Base-by-base conservation (phyloP, 176 grass and related monocot species). In the Avena insularis region DNA sequence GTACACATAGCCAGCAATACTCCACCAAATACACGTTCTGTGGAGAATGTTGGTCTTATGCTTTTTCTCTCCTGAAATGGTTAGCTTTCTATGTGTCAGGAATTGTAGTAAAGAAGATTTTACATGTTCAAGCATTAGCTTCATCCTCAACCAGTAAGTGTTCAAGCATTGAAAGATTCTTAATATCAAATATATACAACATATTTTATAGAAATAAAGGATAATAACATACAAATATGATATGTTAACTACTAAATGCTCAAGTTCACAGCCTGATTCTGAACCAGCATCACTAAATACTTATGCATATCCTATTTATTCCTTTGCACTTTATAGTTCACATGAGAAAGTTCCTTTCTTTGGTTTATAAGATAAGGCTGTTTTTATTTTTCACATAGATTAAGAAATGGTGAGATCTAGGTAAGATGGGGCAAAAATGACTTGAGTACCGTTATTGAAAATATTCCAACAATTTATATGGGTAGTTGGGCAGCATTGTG, bases 31-130 rank as follows among this genome's bases (percentile, higher is more conserved):
- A 98, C 94, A 48, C 78, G 92, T 57, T 98, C 97, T 60, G 83
- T 82, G 33, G 97, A 98, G 82, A 98, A 98, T 65, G 97, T 64
- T 81, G 97, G 92, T 33, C 97, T 85, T 66, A 94, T 93, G 79
- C 92, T 96, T 91, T 98, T 98, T 83, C 88, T 98, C 89, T 98
- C 97, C 97, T 98, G 90, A 91, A 92, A 94, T 85, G 51, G 21
- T 16, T 49, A 85, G 29, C 16, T 54, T 46, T 49, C 19, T 46
- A 80, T 84, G 38, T 77, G 84, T 84, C 80, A 76, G 77, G 16
- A 80, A 79, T 27, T 50, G 55, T 58, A 75, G 33, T 75, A 46
- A 83, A 72, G 12, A 54, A 54, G 50, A 69, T 61, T 77, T 77
- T 21, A 38, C 33, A 33, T 81, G 50, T 59, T 87, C 64, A 84